Percentiles rank a stretch among this genome's conserved stretches.
phyloP scores from a whole-genome alignment of 2,329 filamentous ascomycete genomes.

The Aureobasidium sp. region DNA sequence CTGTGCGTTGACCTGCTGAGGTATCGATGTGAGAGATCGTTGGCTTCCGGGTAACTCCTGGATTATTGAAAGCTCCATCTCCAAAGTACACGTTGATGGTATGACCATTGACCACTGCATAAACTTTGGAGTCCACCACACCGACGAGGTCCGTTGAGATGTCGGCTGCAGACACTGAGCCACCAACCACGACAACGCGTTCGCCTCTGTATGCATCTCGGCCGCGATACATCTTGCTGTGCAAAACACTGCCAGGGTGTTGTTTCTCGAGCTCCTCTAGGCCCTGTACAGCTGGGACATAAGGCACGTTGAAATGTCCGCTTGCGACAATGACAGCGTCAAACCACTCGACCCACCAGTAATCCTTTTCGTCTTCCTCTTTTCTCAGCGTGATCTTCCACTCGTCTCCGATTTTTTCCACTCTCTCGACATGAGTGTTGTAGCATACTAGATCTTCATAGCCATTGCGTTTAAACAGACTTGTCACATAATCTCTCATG shows the following conservation, averaged over 20 bases:
- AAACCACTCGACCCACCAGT: slow-evolving; percentile 40
- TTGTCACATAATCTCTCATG: slow-evolving; percentile 47
- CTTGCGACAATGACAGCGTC: slow-evolving; percentile 54
- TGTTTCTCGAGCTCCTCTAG: slow-evolving; percentile 40
- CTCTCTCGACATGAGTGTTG: slow-evolving; percentile 54
- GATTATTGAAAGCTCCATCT: slow-evolving; percentile 52
- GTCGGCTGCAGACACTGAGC: slow-evolving; percentile 57
- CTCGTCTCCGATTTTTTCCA: slow-evolving; percentile 35
- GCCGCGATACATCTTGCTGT: slow-evolving; percentile 48
- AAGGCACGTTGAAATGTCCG: slow-evolving; percentile 54
- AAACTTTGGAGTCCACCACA: slow-evolving; percentile 40
- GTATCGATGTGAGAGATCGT: slow-evolving; percentile 41
- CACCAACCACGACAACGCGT: slow-evolving; percentile 54
- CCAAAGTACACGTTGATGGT: slow-evolving; percentile 49
- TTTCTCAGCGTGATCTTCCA: slow-evolving; percentile 18
- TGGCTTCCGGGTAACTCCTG: slow-evolving; percentile 40
- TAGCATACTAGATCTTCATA: slow-evolving; percentile 48
- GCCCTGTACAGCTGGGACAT: slow-evolving; percentile 43
- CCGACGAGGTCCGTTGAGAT: slow-evolving; percentile 48
- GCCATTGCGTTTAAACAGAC: slow-evolving; percentile 44
- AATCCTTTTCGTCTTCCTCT: slow-evolving; percentile 44
- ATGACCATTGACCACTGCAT: slow-evolving; percentile 48
- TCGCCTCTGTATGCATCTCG: slow-evolving; percentile 39
- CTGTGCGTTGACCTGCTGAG: slow-evolving; percentile 31
- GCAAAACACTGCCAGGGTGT: slow-evolving; percentile 44